These are phyloP conservation scores for Yamadazyma taylorii DNA, from an alignment of 1,139 yeast species.

Conservation along the genomic window DNA sequence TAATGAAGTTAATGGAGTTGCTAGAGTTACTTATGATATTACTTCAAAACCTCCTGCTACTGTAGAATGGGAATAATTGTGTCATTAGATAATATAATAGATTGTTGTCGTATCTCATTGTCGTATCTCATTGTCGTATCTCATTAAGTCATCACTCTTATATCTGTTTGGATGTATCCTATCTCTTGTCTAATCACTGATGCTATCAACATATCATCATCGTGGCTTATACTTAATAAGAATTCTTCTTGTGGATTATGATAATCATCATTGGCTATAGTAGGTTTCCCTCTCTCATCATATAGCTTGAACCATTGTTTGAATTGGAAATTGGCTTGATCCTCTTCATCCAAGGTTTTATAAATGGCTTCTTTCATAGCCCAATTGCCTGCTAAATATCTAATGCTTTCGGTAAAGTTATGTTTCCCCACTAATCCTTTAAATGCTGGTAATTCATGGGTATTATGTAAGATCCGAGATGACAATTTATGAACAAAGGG, in stretches of 20 bases:
- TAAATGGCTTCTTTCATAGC: conserved; percentile 75
- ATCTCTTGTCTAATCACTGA: conserved; percentile 46
- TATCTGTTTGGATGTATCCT: conserved; percentile 3
- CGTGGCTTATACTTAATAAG: conserved; percentile 62
- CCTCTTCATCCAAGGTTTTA: conserved; percentile 52
- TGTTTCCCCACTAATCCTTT: conserved; percentile 11
- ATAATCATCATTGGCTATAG: conserved; percentile 33
- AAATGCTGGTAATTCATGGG: conserved; percentile 43
- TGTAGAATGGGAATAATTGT: conserved; percentile 91
- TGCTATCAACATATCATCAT: conserved; percentile 54
- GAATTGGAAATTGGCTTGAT: conserved; percentile 56
- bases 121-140: no score
- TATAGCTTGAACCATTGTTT: conserved; percentile 58
- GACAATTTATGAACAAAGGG: conserved; percentile 40
- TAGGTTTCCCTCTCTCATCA: conserved; percentile 41
- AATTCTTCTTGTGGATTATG: conserved; percentile 42
- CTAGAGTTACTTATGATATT: conserved; percentile 97
- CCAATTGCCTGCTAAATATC: conserved; percentile 62
- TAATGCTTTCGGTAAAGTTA: conserved; percentile 25
- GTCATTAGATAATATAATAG: conserved; percentile 2
- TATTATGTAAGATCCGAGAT: conserved; percentile 50
- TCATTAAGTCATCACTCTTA: conserved; percentile 3
- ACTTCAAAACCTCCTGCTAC: conserved; percentile 99
- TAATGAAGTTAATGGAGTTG: conserved; percentile 98
- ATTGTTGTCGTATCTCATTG: conserved; percentile 1